Evolutionary conservation across 306 rosid genomes (phyloP), one percentile per base, ranked within the genome.

Genomic region (Cicer arietinum): DNA sequence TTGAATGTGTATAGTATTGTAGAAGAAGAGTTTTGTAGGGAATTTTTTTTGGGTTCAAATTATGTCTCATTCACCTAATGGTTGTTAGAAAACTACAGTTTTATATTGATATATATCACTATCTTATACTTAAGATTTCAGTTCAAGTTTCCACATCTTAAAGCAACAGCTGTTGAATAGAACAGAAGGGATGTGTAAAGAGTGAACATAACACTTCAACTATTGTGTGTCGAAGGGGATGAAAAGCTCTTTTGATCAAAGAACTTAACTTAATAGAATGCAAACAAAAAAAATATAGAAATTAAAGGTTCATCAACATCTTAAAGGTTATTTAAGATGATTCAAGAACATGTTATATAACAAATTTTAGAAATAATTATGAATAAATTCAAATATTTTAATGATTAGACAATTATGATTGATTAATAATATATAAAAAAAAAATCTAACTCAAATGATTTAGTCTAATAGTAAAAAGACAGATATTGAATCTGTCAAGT

Each of bases 81-180:
- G 95, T 78, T 81, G 93, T 88, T 84, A 84, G 58, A 47, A 62
- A 67, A 67, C 43, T 77, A 25, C 67, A 82, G 44, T 68, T 42
- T 78, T 58, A 72, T 64, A 10, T 75, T 54, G 79, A 67, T 51
- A 52, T 66, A 40, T 69, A 68, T 54, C 76, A 18, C 43, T 12
- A 35, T 84, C 76, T 77, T 9, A 66, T 20, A 71, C 58, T 44
- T 59, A 54, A 41, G 58, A 53, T 48, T 83, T 78, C 83, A 20
- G 86, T 83, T 82, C 5, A 75, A 77, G 76, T 90, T 87, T 70
- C 91, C 91, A 80, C 77, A 81, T 81, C 97, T 82, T 94, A 77
- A 93, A 93, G 96, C 87, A 87, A 93, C 83, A 59, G 79, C 88
- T 76, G 82, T 17, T 64, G 50, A 56, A 72, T 67, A 82, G 53